Base-by-base conservation (phyloP, 83 land plant species). In the Picea mariana region DNA sequence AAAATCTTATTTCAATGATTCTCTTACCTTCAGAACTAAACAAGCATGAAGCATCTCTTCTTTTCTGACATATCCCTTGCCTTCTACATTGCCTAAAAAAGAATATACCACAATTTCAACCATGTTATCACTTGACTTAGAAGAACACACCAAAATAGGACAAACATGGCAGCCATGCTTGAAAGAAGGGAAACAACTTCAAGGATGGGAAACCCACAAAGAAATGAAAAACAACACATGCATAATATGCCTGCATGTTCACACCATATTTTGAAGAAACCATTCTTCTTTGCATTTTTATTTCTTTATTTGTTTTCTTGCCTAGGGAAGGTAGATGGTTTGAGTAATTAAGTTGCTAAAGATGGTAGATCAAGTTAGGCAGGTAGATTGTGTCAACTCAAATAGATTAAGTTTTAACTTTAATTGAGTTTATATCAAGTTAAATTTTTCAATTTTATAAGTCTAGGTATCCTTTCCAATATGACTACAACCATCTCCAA, bases 41-140 rank as follows among this genome's bases (percentile, higher is more conserved):
- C 76, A 72, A 8, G 76, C 76, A 40, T 44, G 47, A 72, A 72
- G 76, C 76, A 72, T 72, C 44, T 72, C 76, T 40, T 72, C 76
- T n/a, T 72, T 72, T 72, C 76, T 44, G 52, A 72, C 44, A 72
- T 8, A 44, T 44, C 76, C 76, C 76, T 72, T 72, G 55, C 76
- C 76, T 72, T 72, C 76, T 72, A 44, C 52, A 72, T 72, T 42
- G 20, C 76, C 76, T 72, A 49, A 42, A 9, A 21, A 44, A 72
- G 44, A 72, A 20, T n/a, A 72, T 8, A 42, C 8, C 55, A 44
- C 26, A 44, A 40, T 18, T 42, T 21, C 44, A 6, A 68, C n/a
- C 58, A 52, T 52, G 58, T 52, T 52, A 52, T 52, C 58, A 52
- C 13, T 52, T 52, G 58, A 52, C 3, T 49, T 52, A 68, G 44